Conservation (phyloP, 495 filamentous ascomycete genomes). For the Cercophora newfieldiana region DNA sequence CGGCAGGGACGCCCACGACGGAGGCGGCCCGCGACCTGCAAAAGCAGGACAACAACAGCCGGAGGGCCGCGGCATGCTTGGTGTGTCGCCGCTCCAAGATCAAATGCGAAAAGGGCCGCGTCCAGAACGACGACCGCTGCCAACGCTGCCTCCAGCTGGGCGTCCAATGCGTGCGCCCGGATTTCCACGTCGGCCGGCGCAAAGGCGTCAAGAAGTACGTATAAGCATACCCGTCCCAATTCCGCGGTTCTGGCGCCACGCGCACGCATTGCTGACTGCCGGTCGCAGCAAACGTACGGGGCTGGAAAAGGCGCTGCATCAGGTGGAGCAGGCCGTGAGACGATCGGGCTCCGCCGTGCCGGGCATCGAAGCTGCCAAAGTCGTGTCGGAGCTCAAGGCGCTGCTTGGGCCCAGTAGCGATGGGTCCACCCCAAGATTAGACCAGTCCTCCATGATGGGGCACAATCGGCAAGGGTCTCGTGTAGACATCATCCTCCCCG, state of each 20-base stretch:
- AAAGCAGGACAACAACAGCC: constrained; percentile 30
- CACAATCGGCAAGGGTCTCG: constrained; percentile 11
- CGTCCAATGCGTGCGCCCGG: constrained; percentile 63
- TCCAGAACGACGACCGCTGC: constrained; percentile 51
- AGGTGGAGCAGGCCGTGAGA: constrained; percentile 71
- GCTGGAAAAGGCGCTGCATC: constrained; percentile 69
- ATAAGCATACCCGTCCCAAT: constrained; percentile 27
- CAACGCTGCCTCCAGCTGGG: constrained; percentile 61
- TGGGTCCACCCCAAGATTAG: constrained; percentile 13
- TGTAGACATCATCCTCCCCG: constrained; percentile 27
- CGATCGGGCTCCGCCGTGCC: constrained; percentile 53
- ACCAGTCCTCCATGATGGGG: constrained; percentile 12
- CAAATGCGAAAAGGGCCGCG: constrained; percentile 57
- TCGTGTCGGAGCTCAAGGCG: constrained; percentile 56
- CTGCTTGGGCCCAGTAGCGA: constrained; percentile 44
- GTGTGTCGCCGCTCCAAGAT: constrained; percentile 69
- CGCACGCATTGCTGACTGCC: constrained; percentile 7
- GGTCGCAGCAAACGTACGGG: constrained; percentile 66
- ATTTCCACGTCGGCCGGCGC: constrained; percentile 68
- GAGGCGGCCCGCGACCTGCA: constrained; percentile 24
- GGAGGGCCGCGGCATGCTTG: constrained; percentile 59
- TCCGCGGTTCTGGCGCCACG: neutral
- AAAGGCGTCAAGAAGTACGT: constrained; percentile 75
- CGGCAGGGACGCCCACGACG: constrained; percentile 17
- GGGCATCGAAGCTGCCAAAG: constrained; percentile 53